A percentile compares a stretch with the other conserved stretches of the same genome.
phyloP scores from a whole-genome alignment of 495 filamentous ascomycete genomes.

The Peziza echinospora region DNA sequence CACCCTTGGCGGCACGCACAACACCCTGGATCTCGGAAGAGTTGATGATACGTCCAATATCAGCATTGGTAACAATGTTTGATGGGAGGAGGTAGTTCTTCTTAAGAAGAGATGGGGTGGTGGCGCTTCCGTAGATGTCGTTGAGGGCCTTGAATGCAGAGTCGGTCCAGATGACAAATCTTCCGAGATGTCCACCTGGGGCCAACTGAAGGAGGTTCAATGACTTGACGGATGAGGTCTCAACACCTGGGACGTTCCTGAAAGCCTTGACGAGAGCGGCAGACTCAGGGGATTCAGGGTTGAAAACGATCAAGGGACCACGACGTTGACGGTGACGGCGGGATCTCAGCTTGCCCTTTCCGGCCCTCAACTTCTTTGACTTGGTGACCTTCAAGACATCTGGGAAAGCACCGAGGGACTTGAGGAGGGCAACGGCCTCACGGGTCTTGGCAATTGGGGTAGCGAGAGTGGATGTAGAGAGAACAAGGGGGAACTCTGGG shows the following conservation, averaged over 20 bases:
- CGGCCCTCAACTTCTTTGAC: constrained; percentile 83
- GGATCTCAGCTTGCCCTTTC: constrained; percentile 91
- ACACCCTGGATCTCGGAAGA: constrained; percentile 92
- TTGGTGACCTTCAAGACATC: constrained; percentile 86
- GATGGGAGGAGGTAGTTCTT: constrained; percentile 93
- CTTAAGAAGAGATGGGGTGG: constrained; percentile 67
- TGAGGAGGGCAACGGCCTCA: constrained; percentile 63
- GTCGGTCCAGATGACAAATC: constrained; percentile 97
- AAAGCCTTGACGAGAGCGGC: constrained; percentile 78
- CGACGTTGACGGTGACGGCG: constrained; percentile 93
- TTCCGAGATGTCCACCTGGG: constrained; percentile 93
- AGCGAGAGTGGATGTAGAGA: constrained; percentile 72
- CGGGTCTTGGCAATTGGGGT: constrained; percentile 69
- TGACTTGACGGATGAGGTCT: constrained; percentile 82
- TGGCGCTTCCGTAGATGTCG: constrained; percentile 82
- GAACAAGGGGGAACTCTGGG: constrained; percentile 87
- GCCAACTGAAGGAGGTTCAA: constrained; percentile 98
- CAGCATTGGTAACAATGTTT: constrained; percentile 70
- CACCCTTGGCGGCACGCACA: constrained; percentile 69
- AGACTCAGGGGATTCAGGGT: constrained; percentile 64
- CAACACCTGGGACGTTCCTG: constrained; percentile 96
- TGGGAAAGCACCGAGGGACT: constrained; percentile 67
- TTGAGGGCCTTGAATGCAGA: constrained; percentile 89
- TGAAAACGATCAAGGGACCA: constrained; percentile 89
- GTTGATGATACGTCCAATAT: constrained; percentile 94